A percentile compares a stretch with the other conserved stretches of the same genome.
Conservation (phyloP, 768 basidiomycete species). For the Tulasnella sp. region DNA sequence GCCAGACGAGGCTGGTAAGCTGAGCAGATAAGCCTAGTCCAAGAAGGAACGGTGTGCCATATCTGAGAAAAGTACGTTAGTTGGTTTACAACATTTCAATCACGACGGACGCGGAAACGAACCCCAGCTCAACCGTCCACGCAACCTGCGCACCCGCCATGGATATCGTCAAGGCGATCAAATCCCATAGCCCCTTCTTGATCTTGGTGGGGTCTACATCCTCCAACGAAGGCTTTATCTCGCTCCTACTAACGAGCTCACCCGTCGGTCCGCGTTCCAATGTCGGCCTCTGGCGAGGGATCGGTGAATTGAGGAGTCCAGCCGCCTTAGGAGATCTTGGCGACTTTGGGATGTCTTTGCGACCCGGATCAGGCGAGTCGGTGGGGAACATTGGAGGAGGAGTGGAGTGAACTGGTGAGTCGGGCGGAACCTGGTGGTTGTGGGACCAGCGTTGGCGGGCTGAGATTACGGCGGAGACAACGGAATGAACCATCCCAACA, state of each 20-base stretch:
- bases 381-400: slow-evolving; percentile 15
- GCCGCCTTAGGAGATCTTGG: not conserved
- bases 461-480: slow-evolving; percentile 18
- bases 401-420: not conserved
- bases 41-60: slow-evolving; percentile 91
- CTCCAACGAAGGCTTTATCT: slow-evolving; percentile 11
- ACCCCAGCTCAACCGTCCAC: slow-evolving; percentile 96
- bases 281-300: not conserved
- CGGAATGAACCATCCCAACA: slow-evolving; percentile 7
- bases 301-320: not conserved
- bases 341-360: not conserved
- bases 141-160: slow-evolving; percentile 94
- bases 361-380: not conserved
- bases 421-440: not conserved
- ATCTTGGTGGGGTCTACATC: slow-evolving; percentile 13
- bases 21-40: slow-evolving; percentile 77
- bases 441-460: not conserved
- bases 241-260: not conserved
- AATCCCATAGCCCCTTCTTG: slow-evolving; percentile 53
- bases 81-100: slow-evolving; percentile 3
- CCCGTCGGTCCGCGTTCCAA: not conserved
- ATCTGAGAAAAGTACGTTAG: slow-evolving; percentile 47
- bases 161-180: slow-evolving; percentile 78
- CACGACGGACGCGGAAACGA: slow-evolving; percentile 34
- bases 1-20: slow-evolving; percentile 91